Evolutionary conservation across 148 eudicot genomes (phyloP).

Genomic region (Silene conica): DNA sequence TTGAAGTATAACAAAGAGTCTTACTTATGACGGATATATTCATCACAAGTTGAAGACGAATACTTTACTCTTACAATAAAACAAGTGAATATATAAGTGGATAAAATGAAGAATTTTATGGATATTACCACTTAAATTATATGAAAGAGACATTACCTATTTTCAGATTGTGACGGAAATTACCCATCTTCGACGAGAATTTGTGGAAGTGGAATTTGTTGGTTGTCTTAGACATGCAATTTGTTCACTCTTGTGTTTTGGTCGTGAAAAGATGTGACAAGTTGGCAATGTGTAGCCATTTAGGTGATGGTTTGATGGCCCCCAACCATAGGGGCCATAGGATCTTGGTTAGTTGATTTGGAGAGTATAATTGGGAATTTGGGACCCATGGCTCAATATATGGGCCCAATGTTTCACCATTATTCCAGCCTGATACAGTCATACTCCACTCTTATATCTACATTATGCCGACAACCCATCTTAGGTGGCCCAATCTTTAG

Average conservation of each 20-base stretch:
- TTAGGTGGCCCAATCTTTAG: background rate
- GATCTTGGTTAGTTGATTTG: conserved; percentile 13
- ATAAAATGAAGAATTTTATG: no score
- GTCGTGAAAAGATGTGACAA: background rate
- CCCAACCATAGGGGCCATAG: background rate
- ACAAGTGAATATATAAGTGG: no score
- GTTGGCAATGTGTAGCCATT: background rate
- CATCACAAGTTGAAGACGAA: no score
- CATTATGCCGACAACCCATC: conserved; percentile 12
- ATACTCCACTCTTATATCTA: conserved; percentile 1
- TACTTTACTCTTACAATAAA: no score
- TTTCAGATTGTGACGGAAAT: no score
- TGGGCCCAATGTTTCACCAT: background rate
- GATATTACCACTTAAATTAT: no score
- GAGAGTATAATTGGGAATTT: conserved; percentile 1
- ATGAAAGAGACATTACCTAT: no score
- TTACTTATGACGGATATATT: no score
- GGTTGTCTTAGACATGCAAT: no score
- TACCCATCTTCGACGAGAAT: no score
- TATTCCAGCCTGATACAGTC: conserved; percentile 17
- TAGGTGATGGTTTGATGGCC: conserved; percentile 6
- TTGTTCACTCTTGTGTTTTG: background rate
- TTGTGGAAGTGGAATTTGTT: no score
- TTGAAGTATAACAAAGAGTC: no score
- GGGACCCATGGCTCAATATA: background rate